Evolutionary conservation across 306 rosid species (phyloP), one percentile per base, ranked within the genome.

Genomic region (Acacia crassicarpa): DNA sequence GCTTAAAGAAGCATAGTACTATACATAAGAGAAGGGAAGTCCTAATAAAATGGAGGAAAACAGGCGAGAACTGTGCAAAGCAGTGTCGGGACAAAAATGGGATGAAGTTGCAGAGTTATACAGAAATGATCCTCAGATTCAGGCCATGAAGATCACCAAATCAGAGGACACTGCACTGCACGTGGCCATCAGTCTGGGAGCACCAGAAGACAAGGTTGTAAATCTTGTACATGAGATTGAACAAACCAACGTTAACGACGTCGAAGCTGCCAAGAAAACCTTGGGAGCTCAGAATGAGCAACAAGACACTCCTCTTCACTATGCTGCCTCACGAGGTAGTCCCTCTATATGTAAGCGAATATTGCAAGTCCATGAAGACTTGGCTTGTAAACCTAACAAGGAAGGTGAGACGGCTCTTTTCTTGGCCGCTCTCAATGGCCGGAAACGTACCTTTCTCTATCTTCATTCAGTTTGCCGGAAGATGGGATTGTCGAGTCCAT

Each of bases 271-370:
- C 22, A 4, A 2, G 19, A 0, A 14, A 14, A 77, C 53, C 40
- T 80, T 85, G 7, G 0, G 0, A 40, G 19, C 76, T n/a, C 6
- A 17, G 48, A 88, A 88, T 12, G 63, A 45, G 0, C 66, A 41
- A 22, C 77, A 82, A 5, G 32, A 41, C 22, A 88, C 91, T 3
- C 82, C 89, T 53, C 78, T 88, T 9, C 91, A 85, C 78, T 84
- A 13, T 33, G 71, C 46, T 0, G 72, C 72, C 25, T 17, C 72
- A 1, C 84, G 85, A 33, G 78, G 38, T 5, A 40, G 10, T 43
- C 40, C 13, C 10, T 38, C 51, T 4, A 83, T 83, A 72, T 88
- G 91, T 78, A 0, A 14, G 4, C 27, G 65, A 68, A 80, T 89
- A 3, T 78, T 85, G 5, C 6, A 5, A 0, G 33, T 0, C 0